Evolutionary conservation across 257 asterid genomes (phyloP).

Genomic region (Solanum tacnaense): DNA sequence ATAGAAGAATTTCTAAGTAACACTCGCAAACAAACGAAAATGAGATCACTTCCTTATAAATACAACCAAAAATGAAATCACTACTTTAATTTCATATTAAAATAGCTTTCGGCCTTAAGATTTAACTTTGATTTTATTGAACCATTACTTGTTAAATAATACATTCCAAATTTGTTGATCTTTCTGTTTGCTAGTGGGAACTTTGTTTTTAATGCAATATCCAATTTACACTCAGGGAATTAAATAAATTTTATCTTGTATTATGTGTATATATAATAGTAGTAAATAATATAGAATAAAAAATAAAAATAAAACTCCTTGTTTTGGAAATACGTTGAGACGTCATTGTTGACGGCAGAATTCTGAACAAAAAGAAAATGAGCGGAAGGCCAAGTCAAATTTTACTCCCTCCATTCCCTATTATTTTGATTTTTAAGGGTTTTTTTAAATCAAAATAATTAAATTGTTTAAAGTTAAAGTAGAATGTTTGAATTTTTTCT

Average conservation of each 20-base stretch:
- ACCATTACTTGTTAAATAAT: background rate
- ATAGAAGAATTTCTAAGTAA: background rate
- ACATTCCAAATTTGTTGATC: background rate
- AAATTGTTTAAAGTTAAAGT: rapidly evolving
- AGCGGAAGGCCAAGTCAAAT: background rate
- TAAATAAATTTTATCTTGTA: background rate
- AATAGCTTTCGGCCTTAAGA: background rate
- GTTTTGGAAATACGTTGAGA: background rate
- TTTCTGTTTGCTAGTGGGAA: background rate
- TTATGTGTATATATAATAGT: background rate
- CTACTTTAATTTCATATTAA: background rate
- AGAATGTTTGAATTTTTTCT: rapidly evolving
- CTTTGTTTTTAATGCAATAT: background rate
- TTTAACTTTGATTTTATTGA: background rate
- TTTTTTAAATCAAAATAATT: too few species aligned
- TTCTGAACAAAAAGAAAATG: background rate
- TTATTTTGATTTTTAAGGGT: rapidly evolving
- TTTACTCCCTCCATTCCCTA: rapidly evolving
- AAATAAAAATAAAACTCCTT: background rate
- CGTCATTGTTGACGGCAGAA: background rate
- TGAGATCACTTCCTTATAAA: background rate
- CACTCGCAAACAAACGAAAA: background rate
- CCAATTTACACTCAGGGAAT: too few species aligned
- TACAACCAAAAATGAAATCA: background rate
- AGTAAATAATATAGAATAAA: background rate